These are phyloP conservation scores for Zychaea mexicana DNA, from an alignment of 371 early-diverging fungal species.

Conservation along the genomic window DNA sequence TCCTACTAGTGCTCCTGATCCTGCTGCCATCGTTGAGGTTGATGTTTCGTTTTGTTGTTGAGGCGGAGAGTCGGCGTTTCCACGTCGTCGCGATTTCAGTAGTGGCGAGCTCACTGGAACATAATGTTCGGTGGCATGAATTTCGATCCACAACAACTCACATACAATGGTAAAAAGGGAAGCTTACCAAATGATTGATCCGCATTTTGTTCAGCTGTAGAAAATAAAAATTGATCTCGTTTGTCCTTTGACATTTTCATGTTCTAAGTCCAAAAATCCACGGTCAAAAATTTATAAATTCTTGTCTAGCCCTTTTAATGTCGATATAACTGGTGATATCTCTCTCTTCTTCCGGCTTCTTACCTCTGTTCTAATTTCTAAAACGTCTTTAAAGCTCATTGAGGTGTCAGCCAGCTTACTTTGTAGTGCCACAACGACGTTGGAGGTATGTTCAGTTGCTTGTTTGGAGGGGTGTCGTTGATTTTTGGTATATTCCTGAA, in stretches of 20 bases:
- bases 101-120: slow-evolving; percentile 61
- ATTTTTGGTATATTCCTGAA: slow-evolving; percentile 66
- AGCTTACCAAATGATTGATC: slow-evolving; percentile 34
- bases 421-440: slow-evolving; percentile 90
- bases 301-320: not conserved
- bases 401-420: slow-evolving; percentile 88
- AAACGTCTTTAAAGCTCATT: slow-evolving; percentile 88
- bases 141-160: not conserved
- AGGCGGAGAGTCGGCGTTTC: slow-evolving; percentile 48
- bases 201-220: slow-evolving; percentile 36
- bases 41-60: slow-evolving; percentile 34
- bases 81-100: slow-evolving; percentile 50
- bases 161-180: not conserved
- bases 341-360: not conserved
- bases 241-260: slow-evolving; percentile 77
- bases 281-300: not conserved
- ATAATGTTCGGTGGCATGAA: not conserved
- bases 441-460: slow-evolving; percentile 88
- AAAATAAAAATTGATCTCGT: slow-evolving; percentile 60
- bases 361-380: slow-evolving; percentile 90
- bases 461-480: slow-evolving; percentile 68
- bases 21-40: not conserved
- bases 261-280: slow-evolving; percentile 39
- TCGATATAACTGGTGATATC: too few species aligned
- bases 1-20: slow-evolving; percentile 23